phyloP scores from a whole-genome alignment of 2,329 filamentous ascomycete species.

The Ophiostoma himal-ulmi region DNA sequence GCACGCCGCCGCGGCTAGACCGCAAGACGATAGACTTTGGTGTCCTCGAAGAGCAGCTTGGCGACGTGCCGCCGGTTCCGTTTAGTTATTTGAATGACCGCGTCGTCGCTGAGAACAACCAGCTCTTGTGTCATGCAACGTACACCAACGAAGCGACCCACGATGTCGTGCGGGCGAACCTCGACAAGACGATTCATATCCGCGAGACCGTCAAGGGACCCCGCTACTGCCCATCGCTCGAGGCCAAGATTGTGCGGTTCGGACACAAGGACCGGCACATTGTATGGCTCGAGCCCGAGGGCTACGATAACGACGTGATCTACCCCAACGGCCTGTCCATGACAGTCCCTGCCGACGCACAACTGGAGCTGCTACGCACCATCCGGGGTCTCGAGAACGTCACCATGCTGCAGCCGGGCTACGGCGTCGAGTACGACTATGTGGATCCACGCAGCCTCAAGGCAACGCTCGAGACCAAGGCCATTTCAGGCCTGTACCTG shows the following conservation, averaged over 20 bases:
- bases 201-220: slow-evolving; percentile 91
- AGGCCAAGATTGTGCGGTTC: slow-evolving; percentile 90
- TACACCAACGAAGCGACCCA: slow-evolving; percentile 81
- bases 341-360: slow-evolving; percentile 85
- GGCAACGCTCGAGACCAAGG: slow-evolving; percentile 89
- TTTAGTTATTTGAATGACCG: slow-evolving; percentile 84
- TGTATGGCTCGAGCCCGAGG: slow-evolving; percentile 96
- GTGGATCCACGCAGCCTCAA: slow-evolving; percentile 85
- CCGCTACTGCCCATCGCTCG: slow-evolving; percentile 89
- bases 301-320: slow-evolving; percentile 80
- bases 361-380: slow-evolving; percentile 77
- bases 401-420: slow-evolving; percentile 87
- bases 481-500: slow-evolving; percentile 80
- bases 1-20: slow-evolving; percentile 84
- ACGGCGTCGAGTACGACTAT: slow-evolving; percentile 98
- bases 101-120: slow-evolving; percentile 68
- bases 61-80: slow-evolving; percentile 78
- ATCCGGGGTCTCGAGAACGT: slow-evolving; percentile 85
- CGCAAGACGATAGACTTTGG: slow-evolving; percentile 75
- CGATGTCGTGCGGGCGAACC: slow-evolving; percentile 74
- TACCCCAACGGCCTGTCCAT: slow-evolving; percentile 97
- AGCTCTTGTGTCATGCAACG: slow-evolving; percentile 81
- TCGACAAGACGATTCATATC: slow-evolving; percentile 96
- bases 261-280: slow-evolving; percentile 73
- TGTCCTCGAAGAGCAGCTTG: slow-evolving; percentile 64